Percentiles rank a stretch among this genome's conserved stretches.
These are phyloP conservation scores for Candida chauliodis DNA, from an alignment of 805 yeast species.

Conservation along the genomic window DNA sequence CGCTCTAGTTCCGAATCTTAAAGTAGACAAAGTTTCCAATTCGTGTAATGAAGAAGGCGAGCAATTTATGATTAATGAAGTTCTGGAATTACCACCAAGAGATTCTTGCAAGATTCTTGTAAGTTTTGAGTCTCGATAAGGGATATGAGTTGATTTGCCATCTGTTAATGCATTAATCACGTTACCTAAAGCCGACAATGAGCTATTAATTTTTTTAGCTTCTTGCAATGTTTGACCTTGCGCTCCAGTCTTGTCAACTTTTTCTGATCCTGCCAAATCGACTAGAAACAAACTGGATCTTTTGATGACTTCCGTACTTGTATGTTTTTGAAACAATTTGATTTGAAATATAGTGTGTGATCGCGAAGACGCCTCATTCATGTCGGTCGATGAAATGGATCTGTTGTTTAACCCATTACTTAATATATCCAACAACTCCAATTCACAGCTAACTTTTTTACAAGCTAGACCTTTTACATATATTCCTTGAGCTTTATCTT, in stretches of 20 bases:
- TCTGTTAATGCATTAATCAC: constrained; percentile 79
- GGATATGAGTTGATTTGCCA: constrained; percentile 66
- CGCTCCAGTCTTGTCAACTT: constrained; percentile 73
- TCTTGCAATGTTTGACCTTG: constrained; percentile 71
- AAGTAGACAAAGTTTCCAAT: constrained; percentile 78
- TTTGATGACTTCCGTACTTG: constrained; percentile 53
- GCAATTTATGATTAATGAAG: constrained; percentile 81
- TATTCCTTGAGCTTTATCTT: constrained; percentile 60
- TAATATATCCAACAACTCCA: constrained; percentile 57
- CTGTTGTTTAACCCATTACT: constrained; percentile 56
- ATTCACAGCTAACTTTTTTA: constrained; percentile 53
- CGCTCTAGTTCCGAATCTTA: constrained; percentile 86
- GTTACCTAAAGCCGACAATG: constrained; percentile 73
- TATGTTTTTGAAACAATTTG: constrained; percentile 57
- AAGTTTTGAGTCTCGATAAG: constrained; percentile 79
- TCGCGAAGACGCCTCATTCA: constrained; percentile 73
- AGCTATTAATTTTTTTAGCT: constrained; percentile 77
- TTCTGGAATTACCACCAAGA: constrained; percentile 83
- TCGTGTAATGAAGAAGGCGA: constrained; percentile 74
- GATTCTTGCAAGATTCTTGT: constrained; percentile 76
- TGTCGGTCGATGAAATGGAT: constrained; percentile 57
- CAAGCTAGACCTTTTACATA: constrained; percentile 69
- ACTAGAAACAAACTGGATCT: constrained; percentile 67
- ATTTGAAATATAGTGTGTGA: constrained; percentile 79
- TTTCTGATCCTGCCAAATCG: constrained; percentile 87